phyloP scores from a whole-genome alignment of 1,284 basidiomycete species.

The Tylopilus sp. region DNA sequence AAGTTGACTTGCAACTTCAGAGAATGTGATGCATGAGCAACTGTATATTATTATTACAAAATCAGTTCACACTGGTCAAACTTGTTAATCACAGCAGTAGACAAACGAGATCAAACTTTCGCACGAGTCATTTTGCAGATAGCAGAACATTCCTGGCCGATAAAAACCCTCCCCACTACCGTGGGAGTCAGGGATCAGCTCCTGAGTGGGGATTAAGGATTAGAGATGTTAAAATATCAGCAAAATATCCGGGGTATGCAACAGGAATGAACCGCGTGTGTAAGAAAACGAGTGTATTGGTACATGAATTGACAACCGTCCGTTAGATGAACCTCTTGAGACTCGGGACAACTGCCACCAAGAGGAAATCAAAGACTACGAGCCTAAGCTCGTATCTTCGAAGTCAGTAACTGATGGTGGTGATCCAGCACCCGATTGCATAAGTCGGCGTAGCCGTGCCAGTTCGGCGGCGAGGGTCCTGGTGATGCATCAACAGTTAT shows the following conservation, averaged over 20 bases:
- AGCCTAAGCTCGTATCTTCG: conserved; percentile 11
- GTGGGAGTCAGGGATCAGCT: no score
- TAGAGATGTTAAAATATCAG: conserved; percentile 13
- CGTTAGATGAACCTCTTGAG: no score
- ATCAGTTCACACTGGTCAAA: no score
- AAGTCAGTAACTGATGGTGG: conserved; percentile 15
- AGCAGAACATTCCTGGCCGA: no score
- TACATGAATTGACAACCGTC: conserved; percentile 33
- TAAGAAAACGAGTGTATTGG: conserved; percentile 28
- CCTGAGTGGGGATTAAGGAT: background rate
- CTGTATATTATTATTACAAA: no score
- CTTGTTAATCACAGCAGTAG: no score
- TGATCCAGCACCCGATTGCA: conserved; percentile 45
- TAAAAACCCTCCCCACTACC: no score
- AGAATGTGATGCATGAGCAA: no score
- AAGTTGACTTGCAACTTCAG: no score
- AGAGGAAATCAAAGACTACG: conserved; percentile 9
- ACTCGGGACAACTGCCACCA: conserved; percentile 6
- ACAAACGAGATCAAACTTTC: no score
- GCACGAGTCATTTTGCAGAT: no score
- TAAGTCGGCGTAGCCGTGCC: conserved; percentile 60
- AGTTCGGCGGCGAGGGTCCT: conserved; percentile 59
- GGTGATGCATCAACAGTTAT: conserved; percentile 3
- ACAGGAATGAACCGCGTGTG: conserved; percentile 25
- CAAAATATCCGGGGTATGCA: conserved; percentile 26